Evolutionary conservation across 192 early-diverging fungal species (phyloP), one percentile per base, ranked within the genome.

Genomic region (Glomus cerebriforme): DNA sequence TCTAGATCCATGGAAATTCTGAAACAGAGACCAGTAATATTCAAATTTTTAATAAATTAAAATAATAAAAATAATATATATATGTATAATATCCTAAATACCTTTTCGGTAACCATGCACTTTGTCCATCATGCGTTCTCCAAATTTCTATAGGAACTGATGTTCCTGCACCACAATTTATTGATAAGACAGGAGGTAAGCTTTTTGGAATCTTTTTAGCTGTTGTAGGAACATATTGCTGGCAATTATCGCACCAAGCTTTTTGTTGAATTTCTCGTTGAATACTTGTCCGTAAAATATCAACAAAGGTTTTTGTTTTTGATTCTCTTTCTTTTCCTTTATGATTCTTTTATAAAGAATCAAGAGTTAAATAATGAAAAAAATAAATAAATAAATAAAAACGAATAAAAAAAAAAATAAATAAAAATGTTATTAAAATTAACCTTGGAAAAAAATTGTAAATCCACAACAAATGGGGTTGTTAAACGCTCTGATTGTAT

Each of bases 211-310:
- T 82, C 76, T 94, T 95, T 39, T 86, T 90, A 34, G 95, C 93
- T 0, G 90, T 87, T 19, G 90, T 92, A 7, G 94, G 89, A 73
- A 94, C 94, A 81, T 97, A 98, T 81, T 91, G 87, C 45, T 91
- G 90, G 83, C 97, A 99, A 27, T 82, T 80, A 7, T 89, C 77
- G 77, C 97, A 99, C 93, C 95, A 97, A 22, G 95, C 96, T 67
- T 91, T 93, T 13, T 92, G 95, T 64, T 86, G 84, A 1, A 90
- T 86, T 63, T 94, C 92, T 17, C 92, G 81, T 29, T 88, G 86
- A 35, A 96, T 82, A 54, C 90, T 91, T 17, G 84, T 79, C 63
- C 85, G 84, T 26, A 91, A 70, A 19, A 91, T 78, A 31, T 89
- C 88, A 3, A 82, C 79, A 45, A 90, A 91, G 9, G 86, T 81